Percentiles rank a stretch among this genome's conserved stretches.
phyloP scores from a whole-genome alignment of 164 flowering plant genomes.

The Chloranthus sessilifolius region DNA sequence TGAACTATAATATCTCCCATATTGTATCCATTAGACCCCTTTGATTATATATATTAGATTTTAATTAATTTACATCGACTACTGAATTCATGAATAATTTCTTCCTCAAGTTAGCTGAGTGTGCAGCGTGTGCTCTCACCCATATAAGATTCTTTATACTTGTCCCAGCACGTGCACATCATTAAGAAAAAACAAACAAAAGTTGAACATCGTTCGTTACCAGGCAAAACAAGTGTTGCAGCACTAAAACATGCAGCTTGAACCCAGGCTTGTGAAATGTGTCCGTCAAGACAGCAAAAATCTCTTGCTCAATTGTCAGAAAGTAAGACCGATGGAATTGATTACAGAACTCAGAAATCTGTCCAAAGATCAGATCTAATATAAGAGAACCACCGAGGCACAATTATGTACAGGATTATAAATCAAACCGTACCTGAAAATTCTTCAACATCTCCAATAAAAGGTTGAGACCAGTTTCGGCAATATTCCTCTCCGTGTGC shows the following conservation, averaged over 20 bases:
- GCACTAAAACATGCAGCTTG: slow-evolving; percentile 88
- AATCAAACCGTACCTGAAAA: slow-evolving; percentile 67
- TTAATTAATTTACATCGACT: too few relatives aligned
- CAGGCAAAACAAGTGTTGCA: slow-evolving; percentile 91
- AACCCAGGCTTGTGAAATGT: slow-evolving; percentile 99
- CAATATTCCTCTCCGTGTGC: slow-evolving; percentile 96
- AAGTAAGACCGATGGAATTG: slow-evolving; percentile 86
- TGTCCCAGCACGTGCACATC: too few relatives aligned
- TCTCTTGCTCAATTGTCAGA: slow-evolving; percentile 88
- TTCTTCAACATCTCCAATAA: slow-evolving; percentile 92
- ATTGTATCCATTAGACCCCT: too few relatives aligned
- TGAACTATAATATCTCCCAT: too few relatives aligned
- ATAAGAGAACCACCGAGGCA: neutral
- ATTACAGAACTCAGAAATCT: slow-evolving; percentile 92
- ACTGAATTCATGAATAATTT: too few relatives aligned
- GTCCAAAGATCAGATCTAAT: slow-evolving; percentile 14
- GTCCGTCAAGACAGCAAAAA: slow-evolving; percentile 97
- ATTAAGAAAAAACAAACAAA: neutral
- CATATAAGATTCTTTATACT: too few relatives aligned
- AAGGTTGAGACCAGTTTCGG: slow-evolving; percentile 96
- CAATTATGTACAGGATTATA: neutral
- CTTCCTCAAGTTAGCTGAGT: too few relatives aligned
- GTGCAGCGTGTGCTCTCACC: too few relatives aligned
- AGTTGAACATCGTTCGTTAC: slow-evolving; percentile 28
- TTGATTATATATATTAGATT: too few relatives aligned